Evolutionary conservation across 495 filamentous ascomycete species (phyloP), one percentile per base, ranked within the genome.

Genomic region (Durotheca rogersii): DNA sequence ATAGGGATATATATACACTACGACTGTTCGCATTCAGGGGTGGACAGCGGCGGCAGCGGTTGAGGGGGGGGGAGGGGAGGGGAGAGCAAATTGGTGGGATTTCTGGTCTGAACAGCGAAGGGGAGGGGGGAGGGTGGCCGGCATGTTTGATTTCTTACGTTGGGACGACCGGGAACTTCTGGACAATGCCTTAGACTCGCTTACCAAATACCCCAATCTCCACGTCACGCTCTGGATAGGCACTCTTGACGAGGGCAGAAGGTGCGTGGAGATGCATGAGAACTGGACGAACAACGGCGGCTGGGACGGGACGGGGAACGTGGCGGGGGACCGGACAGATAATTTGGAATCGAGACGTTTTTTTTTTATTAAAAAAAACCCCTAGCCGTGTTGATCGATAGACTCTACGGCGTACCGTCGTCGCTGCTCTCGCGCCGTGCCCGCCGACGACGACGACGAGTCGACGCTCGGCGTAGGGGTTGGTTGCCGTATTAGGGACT

Each of bases 1-100:
- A 38, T n/a, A 42, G 16, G 21, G 18, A 53, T n/a, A 44, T 34
- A 52, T 34, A 52, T 17, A 51, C 39, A 52, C n/a, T n/a, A n/a
- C n/a, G n/a, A 14, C 19, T 30, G 39, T 32, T 42, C 43, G 32
- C 33, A 43, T 52, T 25, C 14, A n/a, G 35, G 15, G 38, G 49
- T 10, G 39, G 30, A 31, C 20, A 34, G 36, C n/a, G 32, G 44
- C 14, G 44, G 45, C 29, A 25, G 39, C 6, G 31, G 41, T 18
- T 34, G 31, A 11, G 19, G 50, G 33, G 21, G 15, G 15, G 9
- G 31, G n/a, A 30, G 48, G 39, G 39, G 31, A 11, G 19, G 50
- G 33, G 21, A 23, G 15, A 9, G 31, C 30, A 35, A 15, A 45
- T 16, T 18, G 25, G 18, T 15, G 46, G 36, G 20, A 20, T 40